phyloP scores from a whole-genome alignment of 495 filamentous ascomycete species.

The Penicillium arizonense region DNA sequence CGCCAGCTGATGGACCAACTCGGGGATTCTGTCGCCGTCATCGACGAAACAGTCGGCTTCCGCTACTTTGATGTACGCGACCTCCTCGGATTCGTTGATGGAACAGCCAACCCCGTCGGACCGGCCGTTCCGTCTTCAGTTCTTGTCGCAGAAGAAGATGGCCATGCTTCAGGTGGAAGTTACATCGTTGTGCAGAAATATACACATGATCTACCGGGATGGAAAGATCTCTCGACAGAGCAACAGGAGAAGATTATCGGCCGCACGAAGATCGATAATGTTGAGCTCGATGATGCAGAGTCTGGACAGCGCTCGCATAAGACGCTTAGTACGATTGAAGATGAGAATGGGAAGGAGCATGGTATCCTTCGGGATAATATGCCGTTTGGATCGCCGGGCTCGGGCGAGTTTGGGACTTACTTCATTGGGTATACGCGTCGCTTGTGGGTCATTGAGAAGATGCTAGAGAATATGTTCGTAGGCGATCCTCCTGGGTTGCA shows the following conservation, averaged over 20 bases:
- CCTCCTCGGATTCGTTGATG: slow-evolving; percentile 59
- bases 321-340: slow-evolving; percentile 52
- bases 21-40: slow-evolving; percentile 42
- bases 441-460: slow-evolving; percentile 58
- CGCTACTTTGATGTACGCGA: slow-evolving; percentile 60
- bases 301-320: slow-evolving; percentile 52
- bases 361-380: slow-evolving; percentile 59
- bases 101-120: slow-evolving; percentile 57
- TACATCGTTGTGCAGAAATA: slow-evolving; percentile 61
- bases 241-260: slow-evolving; percentile 57
- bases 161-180: slow-evolving; percentile 41
- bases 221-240: slow-evolving; percentile 46
- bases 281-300: slow-evolving; percentile 53
- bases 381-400: slow-evolving; percentile 55
- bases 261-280: slow-evolving; percentile 54
- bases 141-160: slow-evolving; percentile 45
- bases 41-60: slow-evolving; percentile 56
- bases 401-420: slow-evolving; percentile 56
- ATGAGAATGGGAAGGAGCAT: slow-evolving; percentile 49
- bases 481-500: slow-evolving; percentile 54
- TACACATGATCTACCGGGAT: slow-evolving; percentile 49
- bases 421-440: slow-evolving; percentile 57
- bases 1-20: slow-evolving; percentile 50
- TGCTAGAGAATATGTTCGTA: slow-evolving; percentile 58
- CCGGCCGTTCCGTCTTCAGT: slow-evolving; percentile 41